A percentile compares a stretch with the other conserved stretches of the same genome.
Evolutionary conservation across 2,329 filamentous ascomycete species (phyloP).

Genomic region (Alternaria ethzedia): DNA sequence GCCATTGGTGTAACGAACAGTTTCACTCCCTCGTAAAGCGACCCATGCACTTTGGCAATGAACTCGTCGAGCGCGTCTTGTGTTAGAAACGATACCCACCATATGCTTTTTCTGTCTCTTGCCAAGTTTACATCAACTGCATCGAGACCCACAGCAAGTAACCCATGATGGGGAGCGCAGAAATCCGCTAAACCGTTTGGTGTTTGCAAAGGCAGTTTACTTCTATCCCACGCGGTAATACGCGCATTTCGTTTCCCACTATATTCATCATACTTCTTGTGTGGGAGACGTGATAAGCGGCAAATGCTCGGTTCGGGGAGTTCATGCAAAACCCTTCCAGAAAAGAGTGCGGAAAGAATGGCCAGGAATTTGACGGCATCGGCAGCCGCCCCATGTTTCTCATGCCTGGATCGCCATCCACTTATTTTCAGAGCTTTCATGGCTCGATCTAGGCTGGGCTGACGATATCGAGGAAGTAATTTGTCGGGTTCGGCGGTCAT

Average conservation of each 20-base stretch:
- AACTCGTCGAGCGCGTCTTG: neutral
- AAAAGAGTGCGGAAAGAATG: neutral
- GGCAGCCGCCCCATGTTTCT: neutral
- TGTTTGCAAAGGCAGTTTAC: neutral
- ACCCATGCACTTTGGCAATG: neutral
- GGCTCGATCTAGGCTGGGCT: neutral
- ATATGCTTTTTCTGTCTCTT: neutral
- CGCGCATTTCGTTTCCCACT: neutral
- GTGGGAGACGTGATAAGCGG: neutral
- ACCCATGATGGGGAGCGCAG: neutral
- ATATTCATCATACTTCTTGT: neutral
- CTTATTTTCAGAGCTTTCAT: neutral
- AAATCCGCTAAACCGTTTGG: neutral
- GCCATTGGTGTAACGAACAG: neutral
- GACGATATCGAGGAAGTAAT: neutral
- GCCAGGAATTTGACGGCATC: neutral
- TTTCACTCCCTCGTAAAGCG: neutral
- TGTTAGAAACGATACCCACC: neutral
- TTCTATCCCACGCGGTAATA: neutral
- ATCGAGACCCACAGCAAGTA: neutral
- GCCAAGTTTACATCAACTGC: neutral
- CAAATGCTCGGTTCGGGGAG: neutral
- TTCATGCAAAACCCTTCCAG: neutral
- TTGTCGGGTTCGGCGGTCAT: neutral
- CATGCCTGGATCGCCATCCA: neutral